A percentile compares a stretch with the other conserved stretches of the same genome.
phyloP scores from a whole-genome alignment of 2,329 filamentous ascomycete genomes.

The Monascus ruber region DNA sequence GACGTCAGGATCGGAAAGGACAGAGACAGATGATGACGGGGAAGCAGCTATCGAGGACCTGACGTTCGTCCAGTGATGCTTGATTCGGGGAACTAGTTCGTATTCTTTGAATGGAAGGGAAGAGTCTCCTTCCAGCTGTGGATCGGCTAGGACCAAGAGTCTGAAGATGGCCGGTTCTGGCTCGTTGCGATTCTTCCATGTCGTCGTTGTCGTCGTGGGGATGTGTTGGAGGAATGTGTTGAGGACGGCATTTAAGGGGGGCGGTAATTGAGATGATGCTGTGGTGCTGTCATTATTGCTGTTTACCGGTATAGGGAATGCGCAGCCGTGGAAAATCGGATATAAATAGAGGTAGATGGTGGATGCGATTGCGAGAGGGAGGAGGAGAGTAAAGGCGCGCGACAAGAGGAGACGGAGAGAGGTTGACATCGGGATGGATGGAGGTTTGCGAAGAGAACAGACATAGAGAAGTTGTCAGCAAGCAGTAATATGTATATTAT shows the following conservation, averaged over 20 bases:
- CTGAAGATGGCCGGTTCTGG: slow-evolving; percentile 58
- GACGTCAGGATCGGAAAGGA: slow-evolving; percentile 3
- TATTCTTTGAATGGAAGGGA: slow-evolving; percentile 53
- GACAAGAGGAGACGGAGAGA: slow-evolving; percentile 37
- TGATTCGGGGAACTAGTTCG: slow-evolving; percentile 32
- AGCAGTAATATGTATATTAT: no score
- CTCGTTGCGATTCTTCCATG: slow-evolving; percentile 2
- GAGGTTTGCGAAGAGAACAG: background rate
- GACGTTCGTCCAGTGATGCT: slow-evolving; percentile 22
- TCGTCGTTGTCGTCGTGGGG: background rate
- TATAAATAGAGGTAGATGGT: slow-evolving; percentile 80
- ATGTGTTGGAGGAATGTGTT: slow-evolving; percentile 29
- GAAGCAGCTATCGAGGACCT: slow-evolving; percentile 3
- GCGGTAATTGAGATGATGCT: slow-evolving; percentile 1
- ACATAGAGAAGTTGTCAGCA: slow-evolving; percentile 1
- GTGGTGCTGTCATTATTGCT: slow-evolving; percentile 1
- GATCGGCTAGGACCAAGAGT: slow-evolving; percentile 78
- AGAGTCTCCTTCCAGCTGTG: slow-evolving; percentile 85
- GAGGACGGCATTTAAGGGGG: slow-evolving; percentile 14
- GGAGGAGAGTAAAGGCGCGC: slow-evolving; percentile 37
- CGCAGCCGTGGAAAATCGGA: slow-evolving; percentile 67
- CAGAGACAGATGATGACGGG: slow-evolving; percentile 6
- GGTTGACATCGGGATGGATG: slow-evolving; percentile 30
- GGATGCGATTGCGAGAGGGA: slow-evolving; percentile 57
- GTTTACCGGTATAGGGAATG: slow-evolving; percentile 51